Evolutionary conservation across 768 basidiomycete species (phyloP), one percentile per base, ranked within the genome.

Genomic region (Holtermannia corniformis): DNA sequence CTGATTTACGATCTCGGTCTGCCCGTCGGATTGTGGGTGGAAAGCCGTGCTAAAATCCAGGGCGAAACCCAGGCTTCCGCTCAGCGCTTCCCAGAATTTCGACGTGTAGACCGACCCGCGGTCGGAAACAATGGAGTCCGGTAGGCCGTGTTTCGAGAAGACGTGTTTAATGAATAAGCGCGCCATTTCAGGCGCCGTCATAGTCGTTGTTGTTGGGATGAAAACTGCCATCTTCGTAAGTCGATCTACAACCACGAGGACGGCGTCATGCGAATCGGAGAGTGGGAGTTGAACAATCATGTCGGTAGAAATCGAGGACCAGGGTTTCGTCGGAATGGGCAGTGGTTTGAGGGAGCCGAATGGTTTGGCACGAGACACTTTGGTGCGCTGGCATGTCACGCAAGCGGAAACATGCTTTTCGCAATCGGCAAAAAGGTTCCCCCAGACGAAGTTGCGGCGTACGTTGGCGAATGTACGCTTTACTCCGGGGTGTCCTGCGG

Each of bases 21-120:
- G 73, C 0, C 77, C 75, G 50, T 77, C 73, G 1, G 72, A 72
- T 48, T 76, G 72, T 0, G 77, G 78, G 50, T 78, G 77, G 45
- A 73, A 78, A 0, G 76, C 77, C 0, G 77, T 78, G 5, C 69
- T 72, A 0, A 73, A 56, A 28, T 68, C 70, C 1, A 49, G 47
- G 12, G 72, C 45, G 41, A 78, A 75, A 0, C 72, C 68, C 0
- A 77, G 67, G 0, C 63, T 46, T 22, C 43, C 24, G 37, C 65
- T 65, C 0, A 78, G 52, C 0, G 70, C 66, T 7, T 25, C n/a
- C 57, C 70, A 75, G 59, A 76, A 72, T 7, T 61, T 32, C 3
- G 63, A 60, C 22, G 40, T 57, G 58, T 70, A 72, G 27, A 44
- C 51, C 19, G 59, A 26, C 12, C 67, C 70, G 1, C 69, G 42